Evolutionary conservation across 2,329 filamentous ascomycete species (phyloP).

Genomic region (Xylariaceae sp.): DNA sequence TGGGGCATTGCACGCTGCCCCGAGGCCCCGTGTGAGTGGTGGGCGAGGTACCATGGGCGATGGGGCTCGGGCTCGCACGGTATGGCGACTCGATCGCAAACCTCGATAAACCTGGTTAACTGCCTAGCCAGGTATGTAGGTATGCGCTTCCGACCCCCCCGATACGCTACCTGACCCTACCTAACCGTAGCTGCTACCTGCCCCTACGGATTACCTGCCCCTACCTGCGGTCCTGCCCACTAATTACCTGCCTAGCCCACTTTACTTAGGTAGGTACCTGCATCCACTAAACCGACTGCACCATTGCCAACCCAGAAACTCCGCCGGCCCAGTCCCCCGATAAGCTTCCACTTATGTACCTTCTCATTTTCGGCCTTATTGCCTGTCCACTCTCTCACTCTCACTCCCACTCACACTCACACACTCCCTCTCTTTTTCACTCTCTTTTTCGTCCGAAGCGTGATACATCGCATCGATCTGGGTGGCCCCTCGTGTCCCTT

Average conservation of each 20-base stretch:
- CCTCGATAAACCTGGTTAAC: background rate
- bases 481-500: constrained; percentile 9
- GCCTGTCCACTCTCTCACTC: constrained; percentile 15
- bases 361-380: constrained; percentile 19
- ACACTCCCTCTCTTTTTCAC: background rate
- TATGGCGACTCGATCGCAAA: no score
- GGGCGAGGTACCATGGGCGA: no score
- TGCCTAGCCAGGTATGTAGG: background rate
- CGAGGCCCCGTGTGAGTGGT: no score
- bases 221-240: background rate
- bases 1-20: background rate
- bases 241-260: background rate
- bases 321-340: constrained; percentile 13
- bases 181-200: background rate
- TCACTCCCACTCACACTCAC: background rate
- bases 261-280: background rate
- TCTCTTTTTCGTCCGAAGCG: constrained; percentile 13
- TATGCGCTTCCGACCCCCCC: background rate
- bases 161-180: no score
- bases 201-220: background rate
- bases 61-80: no score
- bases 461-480: constrained; percentile 12
- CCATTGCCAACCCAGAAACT: constrained; percentile 19
- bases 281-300: constrained; percentile 1
- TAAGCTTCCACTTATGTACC: constrained; percentile 3